Base-by-base conservation (phyloP, 257 asterid genomes). In the Solanum lignicaule region DNA sequence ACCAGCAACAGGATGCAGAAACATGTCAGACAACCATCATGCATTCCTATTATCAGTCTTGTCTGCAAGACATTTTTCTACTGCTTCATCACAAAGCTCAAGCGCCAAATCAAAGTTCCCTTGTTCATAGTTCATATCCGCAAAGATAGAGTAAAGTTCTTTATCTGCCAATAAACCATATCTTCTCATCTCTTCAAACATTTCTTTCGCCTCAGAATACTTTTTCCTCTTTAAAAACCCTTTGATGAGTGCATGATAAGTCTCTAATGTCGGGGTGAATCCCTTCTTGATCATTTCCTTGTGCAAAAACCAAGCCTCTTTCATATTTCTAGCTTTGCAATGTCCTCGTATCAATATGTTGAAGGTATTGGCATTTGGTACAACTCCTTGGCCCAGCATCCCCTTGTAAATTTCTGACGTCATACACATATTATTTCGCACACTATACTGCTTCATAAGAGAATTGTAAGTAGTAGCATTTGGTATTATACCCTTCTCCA, bases 311-410 rank as follows among this genome's bases (percentile, higher is more conserved):
- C 98, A 96, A 9, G 98, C 97, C 92, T 97, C 99, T 94, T 96
- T 97, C 99, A 97, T 97, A 90, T 97, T 97, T 92, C 99, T 95
- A 72, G 95, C 98, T 88, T 93, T 97, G 90, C 98, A 94, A 90
- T 97, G 99, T 87, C 99, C 99, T 90, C 94, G 93, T 90, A 96
- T 90, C 88, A 97, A 69, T 90, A 96, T 94, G 88, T 93, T 93
- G 81, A 91, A 97, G 29, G 98, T 92, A 87, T 92, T 94, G 87
- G 85, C 95, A 90, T 95, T 89, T 41, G 98, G 96, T 86, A 71
- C 66, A 90, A 94, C 96, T 88, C 97, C 96, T 84, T 88, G 89
- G 87, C 69, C 48, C 75, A 88, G 83, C 98, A 97, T 97, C 25
- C 83, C 93, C 85, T 90, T 90, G 89, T 89, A 95, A 85, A 93